Conservation (phyloP, 257 asterid species). For the Parsonsia alboflavescens region DNA sequence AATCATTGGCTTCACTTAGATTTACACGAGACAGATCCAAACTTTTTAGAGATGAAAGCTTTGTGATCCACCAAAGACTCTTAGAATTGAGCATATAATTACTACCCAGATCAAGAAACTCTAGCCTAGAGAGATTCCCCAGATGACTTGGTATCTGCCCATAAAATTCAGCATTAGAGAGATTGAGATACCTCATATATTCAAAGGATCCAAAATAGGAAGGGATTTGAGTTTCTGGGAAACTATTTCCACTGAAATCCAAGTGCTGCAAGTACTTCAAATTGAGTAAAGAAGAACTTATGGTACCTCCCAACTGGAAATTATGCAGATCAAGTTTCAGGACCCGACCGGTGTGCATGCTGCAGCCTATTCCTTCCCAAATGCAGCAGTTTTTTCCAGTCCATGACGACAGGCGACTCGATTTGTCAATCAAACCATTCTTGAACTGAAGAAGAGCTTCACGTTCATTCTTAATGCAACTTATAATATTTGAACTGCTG, state of each 20-base stretch:
- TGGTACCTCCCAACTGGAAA: conserved; percentile 17
- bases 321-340: neutral
- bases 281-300: conserved; percentile 13
- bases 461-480: conserved; percentile 7
- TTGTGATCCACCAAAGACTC: conserved; percentile 17
- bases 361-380: conserved; percentile 11
- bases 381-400: conserved; percentile 13
- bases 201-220: conserved; percentile 14
- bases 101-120: conserved; percentile 18
- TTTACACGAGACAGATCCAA: conserved; percentile 7
- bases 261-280: conserved; percentile 18
- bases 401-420: conserved; percentile 19
- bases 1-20: neutral
- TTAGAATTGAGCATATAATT: neutral
- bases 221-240: conserved; percentile 16
- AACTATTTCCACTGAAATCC: conserved; percentile 23
- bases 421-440: conserved; percentile 8
- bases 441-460: conserved; percentile 9
- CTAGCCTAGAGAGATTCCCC: conserved; percentile 22
- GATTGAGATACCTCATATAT: conserved; percentile 16
- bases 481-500: neutral
- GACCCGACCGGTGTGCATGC: no score
- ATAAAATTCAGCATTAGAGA: conserved; percentile 14
- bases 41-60: conserved; percentile 15
- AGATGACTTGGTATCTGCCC: conserved; percentile 17